A percentile compares a stretch with the other conserved stretches of the same genome.
Conservation (phyloP, 2,329 filamentous ascomycete genomes). For the Penicillium sp. region DNA sequence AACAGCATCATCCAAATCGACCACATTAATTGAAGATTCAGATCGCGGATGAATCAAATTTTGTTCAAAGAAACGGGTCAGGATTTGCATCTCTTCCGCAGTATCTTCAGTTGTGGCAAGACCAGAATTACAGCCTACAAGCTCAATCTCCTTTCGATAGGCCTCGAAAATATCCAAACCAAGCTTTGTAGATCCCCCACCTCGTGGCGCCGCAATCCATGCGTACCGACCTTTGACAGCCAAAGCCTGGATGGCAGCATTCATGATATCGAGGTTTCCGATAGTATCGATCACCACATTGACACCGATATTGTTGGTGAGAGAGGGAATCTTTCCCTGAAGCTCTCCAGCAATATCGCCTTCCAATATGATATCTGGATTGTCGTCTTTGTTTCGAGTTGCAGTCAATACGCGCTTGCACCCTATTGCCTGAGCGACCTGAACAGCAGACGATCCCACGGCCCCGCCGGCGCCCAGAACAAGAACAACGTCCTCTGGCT, state of each 20-base stretch:
- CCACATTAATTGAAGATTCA: constrained; percentile 9
- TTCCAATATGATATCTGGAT: constrained; percentile 20
- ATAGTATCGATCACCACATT: constrained; percentile 31
- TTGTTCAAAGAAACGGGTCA: constrained; percentile 16
- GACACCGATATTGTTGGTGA: constrained; percentile 17
- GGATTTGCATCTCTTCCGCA: constrained; percentile 12
- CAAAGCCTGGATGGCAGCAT: constrained; percentile 25
- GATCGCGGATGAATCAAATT: constrained; percentile 11
- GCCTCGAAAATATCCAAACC: constrained; percentile 21
- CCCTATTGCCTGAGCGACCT: constrained; percentile 26
- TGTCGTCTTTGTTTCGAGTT: constrained; percentile 16
- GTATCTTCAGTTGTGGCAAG: constrained; percentile 12
- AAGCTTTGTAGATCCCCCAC: constrained; percentile 9
- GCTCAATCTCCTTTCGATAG: constrained; percentile 22
- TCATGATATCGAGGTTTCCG: constrained; percentile 28
- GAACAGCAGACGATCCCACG: constrained; percentile 29
- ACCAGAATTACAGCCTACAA: constrained; percentile 23
- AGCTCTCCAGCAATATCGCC: constrained; percentile 3
- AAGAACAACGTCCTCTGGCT: constrained; percentile 28
- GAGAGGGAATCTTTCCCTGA: background rate
- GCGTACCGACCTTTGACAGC: constrained; percentile 25
- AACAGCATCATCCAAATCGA: constrained; percentile 14
- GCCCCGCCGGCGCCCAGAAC: constrained; percentile 30
- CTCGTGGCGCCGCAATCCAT: constrained; percentile 29
- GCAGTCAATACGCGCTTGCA: constrained; percentile 28